Base-by-base conservation (phyloP, 768 basidiomycete species). In the Lactarius trivialis region DNA sequence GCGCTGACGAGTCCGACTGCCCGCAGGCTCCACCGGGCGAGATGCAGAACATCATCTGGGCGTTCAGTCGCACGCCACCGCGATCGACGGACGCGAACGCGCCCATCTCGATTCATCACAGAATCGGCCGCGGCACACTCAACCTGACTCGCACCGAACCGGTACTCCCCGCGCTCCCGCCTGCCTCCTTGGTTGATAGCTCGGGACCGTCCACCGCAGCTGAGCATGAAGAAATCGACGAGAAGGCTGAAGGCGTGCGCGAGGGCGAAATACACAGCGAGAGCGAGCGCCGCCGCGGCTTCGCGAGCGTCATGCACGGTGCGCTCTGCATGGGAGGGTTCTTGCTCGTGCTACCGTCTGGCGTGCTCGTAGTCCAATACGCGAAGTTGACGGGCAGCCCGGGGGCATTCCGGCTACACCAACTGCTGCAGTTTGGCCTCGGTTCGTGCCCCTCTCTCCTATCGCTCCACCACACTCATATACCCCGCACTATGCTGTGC, bases 311-410 rank as follows among this genome's bases (percentile, higher is more conserved):
- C 53, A 64, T 71, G 9, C 85, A 88, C 70, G 85, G 78, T 26
- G 71, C 82, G 39, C 72, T 85, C 11, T 79, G 77, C 65, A 70
- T 79, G 0, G 71, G 76, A 36, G 85, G 82, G 1, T 84, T 84
- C 69, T 72, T 86, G 53, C 72, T 85, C 55, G 66, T 86, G 19
- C 76, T 88, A 9, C 85, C 85, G 4, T 60, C 81, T 33, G 85
- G 85, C n/a, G 78, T 76, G 12, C 72, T 86, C 64, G 71, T 83
- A 48, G 80, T 81, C 30, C 77, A 85, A 61, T 84, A 79, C 65
- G 69, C 76, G 78, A 65, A 80, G 75, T 28, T 72, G 70, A 41
- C 73, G 68, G 77, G 83, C 70, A 70, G 77, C 71, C 49, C 63
- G 56, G 65, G 76, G 72, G 3, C 85, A 83, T 67, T 79, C 73